phyloP scores from a whole-genome alignment of 345 rosid species.

The Fremontodendron californicum region DNA sequence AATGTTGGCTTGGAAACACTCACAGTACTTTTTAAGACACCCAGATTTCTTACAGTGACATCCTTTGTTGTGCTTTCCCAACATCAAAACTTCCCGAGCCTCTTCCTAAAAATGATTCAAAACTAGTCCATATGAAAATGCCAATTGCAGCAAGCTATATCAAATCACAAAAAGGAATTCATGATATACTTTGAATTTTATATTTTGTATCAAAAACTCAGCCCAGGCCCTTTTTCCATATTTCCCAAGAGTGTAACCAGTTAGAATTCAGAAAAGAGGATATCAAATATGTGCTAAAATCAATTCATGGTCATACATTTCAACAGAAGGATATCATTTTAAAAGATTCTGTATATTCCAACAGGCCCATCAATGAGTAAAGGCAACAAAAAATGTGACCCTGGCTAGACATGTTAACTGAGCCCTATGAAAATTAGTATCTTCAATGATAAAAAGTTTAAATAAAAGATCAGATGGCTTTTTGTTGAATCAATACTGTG shows the following conservation, averaged over 20 bases:
- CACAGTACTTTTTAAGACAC: slow-evolving; percentile 97
- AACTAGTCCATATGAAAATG: neutral
- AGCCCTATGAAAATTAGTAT: neutral
- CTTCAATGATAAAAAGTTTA: neutral
- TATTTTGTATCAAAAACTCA: neutral
- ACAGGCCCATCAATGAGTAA: neutral
- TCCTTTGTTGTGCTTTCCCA: slow-evolving; percentile 97
- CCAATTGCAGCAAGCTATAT: neutral
- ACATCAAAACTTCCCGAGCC: slow-evolving; percentile 56
- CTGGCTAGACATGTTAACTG: neutral
- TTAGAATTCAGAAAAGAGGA: neutral
- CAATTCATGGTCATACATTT: neutral
- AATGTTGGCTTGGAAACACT: slow-evolving; percentile 96
- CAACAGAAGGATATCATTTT: neutral
- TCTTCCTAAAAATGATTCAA: slow-evolving; percentile 59
- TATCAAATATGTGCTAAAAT: neutral
- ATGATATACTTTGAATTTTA: neutral
- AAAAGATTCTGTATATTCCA: neutral
- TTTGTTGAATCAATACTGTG: neutral
- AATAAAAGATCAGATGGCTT: neutral
- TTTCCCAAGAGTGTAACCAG: neutral
- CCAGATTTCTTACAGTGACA: slow-evolving; percentile 99
- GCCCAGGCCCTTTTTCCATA: neutral
- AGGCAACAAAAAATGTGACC: neutral
- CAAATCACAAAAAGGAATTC: neutral